Conservation (phyloP, 2,329 filamentous ascomycete species). For the Penicillium griseofulvum region DNA sequence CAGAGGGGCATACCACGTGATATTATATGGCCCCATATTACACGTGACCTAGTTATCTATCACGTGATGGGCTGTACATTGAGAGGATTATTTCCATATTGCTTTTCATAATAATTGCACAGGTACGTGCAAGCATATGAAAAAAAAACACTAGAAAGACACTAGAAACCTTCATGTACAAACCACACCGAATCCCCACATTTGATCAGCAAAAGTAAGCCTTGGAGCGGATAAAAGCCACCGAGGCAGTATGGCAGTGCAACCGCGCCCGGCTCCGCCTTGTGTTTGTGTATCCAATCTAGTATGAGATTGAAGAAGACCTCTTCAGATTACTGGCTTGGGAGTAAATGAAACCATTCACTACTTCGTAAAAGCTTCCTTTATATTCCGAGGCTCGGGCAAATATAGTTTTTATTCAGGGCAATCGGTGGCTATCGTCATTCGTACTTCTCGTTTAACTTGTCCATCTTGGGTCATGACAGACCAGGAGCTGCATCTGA, state of each 20-base stretch:
- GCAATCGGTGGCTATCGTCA: not conserved
- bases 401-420: not conserved
- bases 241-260: slow-evolving; percentile 5
- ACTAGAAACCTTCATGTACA: not conserved
- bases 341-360: not conserved
- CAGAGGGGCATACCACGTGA: slow-evolving; percentile 6
- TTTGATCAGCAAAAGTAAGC: not conserved
- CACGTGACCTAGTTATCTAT: not conserved
- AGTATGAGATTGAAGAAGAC: not conserved
- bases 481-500: not conserved
- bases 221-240: not conserved
- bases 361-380: not conserved
- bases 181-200: not conserved
- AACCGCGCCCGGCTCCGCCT: slow-evolving; percentile 1
- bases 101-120: not conserved
- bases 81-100: not conserved
- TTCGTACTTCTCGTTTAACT: not conserved
- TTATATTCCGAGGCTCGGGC: not conserved
- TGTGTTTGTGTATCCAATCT: not conserved
- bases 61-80: not conserved
- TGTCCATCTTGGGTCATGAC: not conserved
- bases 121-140: not conserved
- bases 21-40: rapidly evolving
- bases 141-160: not conserved
- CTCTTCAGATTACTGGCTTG: not conserved